A percentile compares a stretch with the other conserved stretches of the same genome.
phyloP scores from a whole-genome alignment of 768 basidiomycete species.

The Paxillus rubicundulus region DNA sequence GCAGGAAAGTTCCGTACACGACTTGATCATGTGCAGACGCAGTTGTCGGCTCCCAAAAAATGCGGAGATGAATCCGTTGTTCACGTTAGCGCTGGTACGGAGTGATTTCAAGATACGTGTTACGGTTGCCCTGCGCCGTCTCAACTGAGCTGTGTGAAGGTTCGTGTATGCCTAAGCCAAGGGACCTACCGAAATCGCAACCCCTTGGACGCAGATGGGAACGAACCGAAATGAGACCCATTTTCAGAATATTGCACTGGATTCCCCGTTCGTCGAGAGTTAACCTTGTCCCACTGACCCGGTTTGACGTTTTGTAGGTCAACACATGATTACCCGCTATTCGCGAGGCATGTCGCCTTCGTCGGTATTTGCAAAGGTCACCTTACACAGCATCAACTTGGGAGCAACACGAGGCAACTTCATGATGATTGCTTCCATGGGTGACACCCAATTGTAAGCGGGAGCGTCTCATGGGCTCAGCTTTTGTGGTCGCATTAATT shows the following conservation, averaged over 20 bases:
- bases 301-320: constrained; percentile 11
- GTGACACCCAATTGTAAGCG: background rate
- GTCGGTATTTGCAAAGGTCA: constrained; percentile 13
- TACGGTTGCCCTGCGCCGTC: constrained; percentile 19
- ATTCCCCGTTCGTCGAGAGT: constrained; percentile 24
- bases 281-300: constrained; percentile 34
- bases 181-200: constrained; percentile 18
- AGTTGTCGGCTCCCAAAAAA: constrained; percentile 11
- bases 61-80: constrained; percentile 28
- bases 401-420: background rate
- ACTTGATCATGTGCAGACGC: background rate
- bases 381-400: constrained; percentile 18
- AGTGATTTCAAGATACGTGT: background rate
- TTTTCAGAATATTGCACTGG: constrained; percentile 14
- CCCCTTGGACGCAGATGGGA: background rate
- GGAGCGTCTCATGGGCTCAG: background rate
- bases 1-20: constrained; percentile 2
- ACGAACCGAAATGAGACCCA: constrained; percentile 2
- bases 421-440: constrained; percentile 3
- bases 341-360: constrained; percentile 4
- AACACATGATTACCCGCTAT: constrained; percentile 6
- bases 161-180: constrained; percentile 2
- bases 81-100: constrained; percentile 5
- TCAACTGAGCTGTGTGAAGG: constrained; percentile 15
- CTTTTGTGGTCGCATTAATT: background rate